Percentiles rank a stretch among this genome's conserved stretches.
These are phyloP conservation scores for Candida maesae DNA, from an alignment of 805 yeast species.

Conservation along the genomic window DNA sequence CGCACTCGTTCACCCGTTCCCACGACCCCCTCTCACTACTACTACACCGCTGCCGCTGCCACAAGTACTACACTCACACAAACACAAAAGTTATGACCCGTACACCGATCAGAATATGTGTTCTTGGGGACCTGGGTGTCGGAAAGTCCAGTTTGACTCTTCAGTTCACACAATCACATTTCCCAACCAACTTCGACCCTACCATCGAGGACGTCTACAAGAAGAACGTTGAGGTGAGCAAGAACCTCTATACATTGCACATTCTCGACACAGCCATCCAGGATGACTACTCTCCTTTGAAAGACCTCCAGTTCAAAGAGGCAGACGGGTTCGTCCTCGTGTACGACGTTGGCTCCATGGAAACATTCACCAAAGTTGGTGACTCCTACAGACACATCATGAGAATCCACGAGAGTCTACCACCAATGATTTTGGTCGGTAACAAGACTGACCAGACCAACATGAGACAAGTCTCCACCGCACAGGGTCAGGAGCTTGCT, in stretches of 20 bases:
- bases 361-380: constrained; percentile 13
- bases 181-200: constrained; percentile 65
- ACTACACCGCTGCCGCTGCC: too few species aligned
- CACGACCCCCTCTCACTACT: too few species aligned
- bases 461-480: constrained; percentile 13
- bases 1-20: too few species aligned
- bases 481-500: constrained; percentile 17
- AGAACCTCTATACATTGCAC: constrained; percentile 48
- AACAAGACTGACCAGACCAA: constrained; percentile 13
- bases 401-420: constrained; percentile 16
- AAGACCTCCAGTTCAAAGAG: constrained; percentile 38
- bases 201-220: constrained; percentile 64
- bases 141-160: constrained; percentile 67
- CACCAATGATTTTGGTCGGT: constrained; percentile 22
- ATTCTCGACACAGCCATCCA: constrained; percentile 78
- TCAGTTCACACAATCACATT: constrained; percentile 56
- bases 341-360: constrained; percentile 14
- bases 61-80: too few species aligned
- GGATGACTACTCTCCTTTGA: constrained; percentile 71
- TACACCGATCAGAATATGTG: constrained; percentile 27
- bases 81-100: not conserved
- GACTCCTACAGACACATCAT: constrained; percentile 18
- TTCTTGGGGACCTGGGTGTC: constrained; percentile 67
- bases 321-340: constrained; percentile 24
- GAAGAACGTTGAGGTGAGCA: constrained; percentile 51